Evolutionary conservation across 1,284 basidiomycete species (phyloP).

Genomic region (Moesziomyces antarcticus): DNA sequence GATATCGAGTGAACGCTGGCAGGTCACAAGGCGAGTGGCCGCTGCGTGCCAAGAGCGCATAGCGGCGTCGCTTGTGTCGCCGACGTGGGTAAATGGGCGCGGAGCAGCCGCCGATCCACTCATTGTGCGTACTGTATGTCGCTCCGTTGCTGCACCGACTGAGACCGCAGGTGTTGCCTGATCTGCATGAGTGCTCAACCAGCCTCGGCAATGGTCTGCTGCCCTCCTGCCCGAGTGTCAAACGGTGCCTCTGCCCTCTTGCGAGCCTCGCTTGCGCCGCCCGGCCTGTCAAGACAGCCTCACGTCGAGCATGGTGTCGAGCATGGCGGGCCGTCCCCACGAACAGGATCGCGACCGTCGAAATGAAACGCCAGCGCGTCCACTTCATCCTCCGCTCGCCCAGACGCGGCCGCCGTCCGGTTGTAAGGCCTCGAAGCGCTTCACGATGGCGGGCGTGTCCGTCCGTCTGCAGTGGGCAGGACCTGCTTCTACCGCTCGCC

Average conservation of each 20-base stretch:
- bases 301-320: neutral
- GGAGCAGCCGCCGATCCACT: neutral
- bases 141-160: neutral
- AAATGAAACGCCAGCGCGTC: neutral
- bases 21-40: no score
- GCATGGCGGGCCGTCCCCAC: neutral
- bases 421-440: neutral
- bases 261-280: neutral
- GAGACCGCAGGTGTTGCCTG: neutral
- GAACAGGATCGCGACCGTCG: neutral
- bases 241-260: neutral
- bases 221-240: neutral
- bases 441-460: neutral
- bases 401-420: no score
- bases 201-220: neutral
- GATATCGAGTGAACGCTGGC: no score
- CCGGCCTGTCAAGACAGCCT: neutral
- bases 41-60: neutral
- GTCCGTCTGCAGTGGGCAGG: neutral
- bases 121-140: no score
- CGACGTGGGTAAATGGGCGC: neutral
- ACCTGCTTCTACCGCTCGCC: neutral
- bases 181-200: neutral
- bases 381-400: neutral
- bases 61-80: neutral